These are phyloP conservation scores for Babesia bovis DNA, from an alignment of 169 alveolate genomes.

Conservation along the genomic window DNA sequence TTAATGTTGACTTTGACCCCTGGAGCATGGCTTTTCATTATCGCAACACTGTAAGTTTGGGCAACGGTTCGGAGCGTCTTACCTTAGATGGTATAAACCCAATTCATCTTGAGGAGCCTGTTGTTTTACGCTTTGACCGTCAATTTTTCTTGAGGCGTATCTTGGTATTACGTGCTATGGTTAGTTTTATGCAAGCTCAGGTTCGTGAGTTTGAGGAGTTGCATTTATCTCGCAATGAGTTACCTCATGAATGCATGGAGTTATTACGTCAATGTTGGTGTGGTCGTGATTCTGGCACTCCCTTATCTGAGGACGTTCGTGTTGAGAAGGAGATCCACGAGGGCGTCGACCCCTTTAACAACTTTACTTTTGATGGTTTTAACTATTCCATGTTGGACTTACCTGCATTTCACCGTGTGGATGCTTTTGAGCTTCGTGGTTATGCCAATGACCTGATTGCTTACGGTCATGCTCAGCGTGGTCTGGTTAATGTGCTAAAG, in stretches of 20 bases:
- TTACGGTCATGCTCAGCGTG: constrained; percentile 10
- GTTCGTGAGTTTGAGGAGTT: constrained; percentile 10
- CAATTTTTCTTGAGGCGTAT: constrained; percentile 18
- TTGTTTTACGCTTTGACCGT: constrained; percentile 4
- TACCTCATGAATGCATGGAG: constrained; percentile 14
- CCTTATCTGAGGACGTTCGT: not conserved
- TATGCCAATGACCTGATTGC: constrained; percentile 11
- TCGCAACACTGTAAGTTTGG: constrained; percentile 4
- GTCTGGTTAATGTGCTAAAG: not conserved
- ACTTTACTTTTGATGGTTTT: constrained; percentile 7
- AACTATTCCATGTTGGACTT: not conserved
- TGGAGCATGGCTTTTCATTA: not conserved
- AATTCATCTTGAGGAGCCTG: constrained; percentile 7
- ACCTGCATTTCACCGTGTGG: not conserved
- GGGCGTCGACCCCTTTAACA: constrained; percentile 19
- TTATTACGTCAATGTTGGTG: constrained; percentile 4
- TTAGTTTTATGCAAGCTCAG: not conserved
- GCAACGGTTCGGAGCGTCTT: not conserved
- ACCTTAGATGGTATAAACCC: constrained; percentile 7
- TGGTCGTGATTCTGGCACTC: not conserved
- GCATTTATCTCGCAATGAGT: constrained; percentile 20
- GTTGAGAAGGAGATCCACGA: not conserved
- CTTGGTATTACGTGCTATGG: not conserved
- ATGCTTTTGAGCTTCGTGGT: constrained; percentile 3
- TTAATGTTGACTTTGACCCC: constrained; percentile 19